A percentile compares a stretch with the other conserved stretches of the same genome.
phyloP scores from a whole-genome alignment of 139 green algal genomes.

The Pleodorina starrii region DNA sequence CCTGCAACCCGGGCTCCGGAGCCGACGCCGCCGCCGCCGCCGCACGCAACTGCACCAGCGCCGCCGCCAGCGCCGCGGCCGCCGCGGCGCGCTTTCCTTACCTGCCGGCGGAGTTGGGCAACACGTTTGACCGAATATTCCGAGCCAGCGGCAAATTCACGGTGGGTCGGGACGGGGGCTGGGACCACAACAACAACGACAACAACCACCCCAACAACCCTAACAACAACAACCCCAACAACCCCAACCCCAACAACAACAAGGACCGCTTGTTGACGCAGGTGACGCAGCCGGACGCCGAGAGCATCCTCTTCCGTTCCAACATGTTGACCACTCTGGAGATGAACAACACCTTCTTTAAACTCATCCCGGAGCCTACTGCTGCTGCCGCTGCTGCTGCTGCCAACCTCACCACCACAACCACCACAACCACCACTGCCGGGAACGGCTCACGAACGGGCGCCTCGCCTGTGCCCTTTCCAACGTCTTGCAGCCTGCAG shows the following conservation, averaged over 20 bases:
- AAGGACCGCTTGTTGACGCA: background rate
- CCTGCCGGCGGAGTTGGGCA: background rate
- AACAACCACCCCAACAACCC: no score
- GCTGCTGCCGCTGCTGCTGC: background rate
- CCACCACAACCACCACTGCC: background rate
- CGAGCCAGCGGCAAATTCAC: background rate
- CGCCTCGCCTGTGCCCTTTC: no score
- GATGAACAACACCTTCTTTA: background rate
- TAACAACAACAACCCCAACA: no score
- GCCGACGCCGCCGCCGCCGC: no score
- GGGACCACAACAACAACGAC: no score
- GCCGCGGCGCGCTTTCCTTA: background rate
- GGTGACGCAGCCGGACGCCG: constrained; percentile 6
- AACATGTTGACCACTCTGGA: background rate
- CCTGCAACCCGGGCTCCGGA: background rate
- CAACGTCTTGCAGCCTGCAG: constrained; percentile 3
- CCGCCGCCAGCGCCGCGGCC: background rate
- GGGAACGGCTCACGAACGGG: no score
- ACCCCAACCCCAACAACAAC: no score
- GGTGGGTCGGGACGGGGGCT: background rate
- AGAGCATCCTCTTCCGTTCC: background rate
- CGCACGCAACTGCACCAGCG: background rate
- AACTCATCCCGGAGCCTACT: background rate
- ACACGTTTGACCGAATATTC: constrained; percentile 11
- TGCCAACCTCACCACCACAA: background rate